Percentiles rank a stretch among this genome's conserved stretches.
These are phyloP conservation scores for Aeminium ludgeri DNA, from an alignment of 495 filamentous ascomycete species.

Conservation along the genomic window DNA sequence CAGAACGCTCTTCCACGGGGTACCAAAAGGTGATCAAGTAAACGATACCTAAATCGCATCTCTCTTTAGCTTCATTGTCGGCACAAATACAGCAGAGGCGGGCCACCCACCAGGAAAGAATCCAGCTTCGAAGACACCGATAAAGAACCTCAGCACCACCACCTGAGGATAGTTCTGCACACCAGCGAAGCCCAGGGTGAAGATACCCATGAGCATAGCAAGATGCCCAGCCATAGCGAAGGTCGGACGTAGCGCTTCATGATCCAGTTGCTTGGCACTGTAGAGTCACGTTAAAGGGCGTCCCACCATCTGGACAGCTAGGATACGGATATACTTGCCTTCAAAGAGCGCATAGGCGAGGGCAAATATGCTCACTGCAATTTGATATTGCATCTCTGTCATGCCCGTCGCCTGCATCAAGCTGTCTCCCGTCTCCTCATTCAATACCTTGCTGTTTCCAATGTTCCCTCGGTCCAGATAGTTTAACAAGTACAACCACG, in stretches of 20 bases:
- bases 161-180: slow-evolving; percentile 30
- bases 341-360: slow-evolving; percentile 13
- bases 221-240: slow-evolving; percentile 7
- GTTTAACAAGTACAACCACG: slow-evolving; percentile 10
- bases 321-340: background rate
- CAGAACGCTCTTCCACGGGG: slow-evolving; percentile 5
- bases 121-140: slow-evolving; percentile 30
- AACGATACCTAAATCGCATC: slow-evolving; percentile 3
- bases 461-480: slow-evolving; percentile 16
- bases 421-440: slow-evolving; percentile 10
- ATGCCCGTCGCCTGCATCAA: slow-evolving; percentile 10
- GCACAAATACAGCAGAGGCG: background rate
- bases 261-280: slow-evolving; percentile 8
- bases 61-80: background rate
- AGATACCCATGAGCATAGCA: slow-evolving; percentile 7
- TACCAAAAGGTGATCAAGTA: slow-evolving; percentile 13
- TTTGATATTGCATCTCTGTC: slow-evolving; percentile 2
- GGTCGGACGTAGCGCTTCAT: slow-evolving; percentile 16
- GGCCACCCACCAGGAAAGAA: slow-evolving; percentile 28
- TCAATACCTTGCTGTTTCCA: slow-evolving; percentile 9
- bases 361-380: slow-evolving; percentile 11
- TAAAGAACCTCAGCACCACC: slow-evolving; percentile 25
- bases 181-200: slow-evolving; percentile 14
- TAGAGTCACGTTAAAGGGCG: too few relatives aligned
- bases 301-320: too few relatives aligned